Evolutionary conservation across 345 rosid species (phyloP).

Genomic region (Pistacia integerrima): DNA sequence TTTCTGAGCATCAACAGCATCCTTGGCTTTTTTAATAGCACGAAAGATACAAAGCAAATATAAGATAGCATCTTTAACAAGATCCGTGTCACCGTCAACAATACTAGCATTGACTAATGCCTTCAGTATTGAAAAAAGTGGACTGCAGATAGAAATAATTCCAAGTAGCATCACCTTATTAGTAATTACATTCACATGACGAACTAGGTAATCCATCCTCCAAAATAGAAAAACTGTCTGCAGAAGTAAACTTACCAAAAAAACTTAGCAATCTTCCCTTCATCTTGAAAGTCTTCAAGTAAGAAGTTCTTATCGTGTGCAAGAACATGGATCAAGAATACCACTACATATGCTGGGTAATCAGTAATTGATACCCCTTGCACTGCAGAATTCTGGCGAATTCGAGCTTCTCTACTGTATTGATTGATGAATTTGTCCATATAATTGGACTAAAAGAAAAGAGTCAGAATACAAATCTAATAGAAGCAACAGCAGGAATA

Average conservation of each 20-base stretch:
- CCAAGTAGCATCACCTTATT: conserved; percentile 14
- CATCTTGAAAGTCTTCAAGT: conserved; percentile 66
- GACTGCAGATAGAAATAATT: conserved; percentile 58
- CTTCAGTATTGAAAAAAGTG: conserved; percentile 60
- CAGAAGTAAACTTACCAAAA: conserved; percentile 49
- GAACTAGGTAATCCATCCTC: neutral
- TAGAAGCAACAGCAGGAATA: conserved; percentile 5
- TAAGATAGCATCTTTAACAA: conserved; percentile 45
- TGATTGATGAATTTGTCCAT: conserved; percentile 70
- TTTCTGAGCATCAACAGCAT: conserved; percentile 63
- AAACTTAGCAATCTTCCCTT: conserved; percentile 59
- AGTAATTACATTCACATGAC: conserved; percentile 15
- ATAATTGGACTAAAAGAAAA: conserved; percentile 61
- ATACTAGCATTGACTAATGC: conserved; percentile 45
- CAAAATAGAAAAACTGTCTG: conserved; percentile 6
- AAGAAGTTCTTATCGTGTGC: conserved; percentile 76
- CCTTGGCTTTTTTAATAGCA: conserved; percentile 86
- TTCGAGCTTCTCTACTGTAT: conserved; percentile 51
- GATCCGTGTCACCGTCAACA: conserved; percentile 44
- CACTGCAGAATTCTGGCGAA: conserved; percentile 40
- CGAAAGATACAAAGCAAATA: conserved; percentile 57
- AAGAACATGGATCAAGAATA: conserved; percentile 82
- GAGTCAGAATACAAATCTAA: conserved; percentile 26
- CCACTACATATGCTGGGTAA: conserved; percentile 71
- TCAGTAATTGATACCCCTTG: conserved; percentile 54